phyloP scores from a whole-genome alignment of 139 green algal genomes.

The Asterochloris sp. region DNA sequence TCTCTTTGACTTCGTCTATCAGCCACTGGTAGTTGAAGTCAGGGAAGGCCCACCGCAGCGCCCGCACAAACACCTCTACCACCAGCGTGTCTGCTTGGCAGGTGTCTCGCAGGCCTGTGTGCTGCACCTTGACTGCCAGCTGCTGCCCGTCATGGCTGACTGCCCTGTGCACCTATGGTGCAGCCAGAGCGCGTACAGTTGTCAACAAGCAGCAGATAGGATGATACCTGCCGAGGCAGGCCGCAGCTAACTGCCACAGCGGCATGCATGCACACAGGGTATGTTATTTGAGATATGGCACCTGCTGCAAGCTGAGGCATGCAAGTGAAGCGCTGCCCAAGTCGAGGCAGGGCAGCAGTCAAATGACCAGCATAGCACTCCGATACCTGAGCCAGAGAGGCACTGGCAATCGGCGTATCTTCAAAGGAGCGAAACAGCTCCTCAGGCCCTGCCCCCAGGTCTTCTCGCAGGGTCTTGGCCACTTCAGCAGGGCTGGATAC shows the following conservation, averaged over 20 bases:
- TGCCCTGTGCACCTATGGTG: constrained; percentile 75
- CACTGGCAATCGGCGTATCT: constrained; percentile 62
- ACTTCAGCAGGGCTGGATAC: constrained; percentile 48
- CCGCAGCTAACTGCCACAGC: not conserved
- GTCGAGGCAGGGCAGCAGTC: not conserved
- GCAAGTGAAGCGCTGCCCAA: not conserved
- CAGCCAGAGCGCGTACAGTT: not conserved
- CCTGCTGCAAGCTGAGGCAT: not conserved
- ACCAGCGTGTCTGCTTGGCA: constrained; percentile 74
- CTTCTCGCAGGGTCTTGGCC: constrained; percentile 36
- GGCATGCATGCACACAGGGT: not conserved
- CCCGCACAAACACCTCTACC: constrained; percentile 69
- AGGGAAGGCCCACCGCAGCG: constrained; percentile 49
- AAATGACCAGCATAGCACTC: constrained; percentile 2
- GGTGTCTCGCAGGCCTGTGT: constrained; percentile 74
- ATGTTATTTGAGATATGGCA: not conserved
- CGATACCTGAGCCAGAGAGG: constrained; percentile 76
- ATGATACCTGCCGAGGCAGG: not conserved
- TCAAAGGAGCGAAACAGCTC: constrained; percentile 64
- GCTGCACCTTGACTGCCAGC: constrained; percentile 88
- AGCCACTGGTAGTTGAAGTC: constrained; percentile 80
- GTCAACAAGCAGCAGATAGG: not conserved
- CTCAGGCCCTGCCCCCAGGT: constrained; percentile 53
- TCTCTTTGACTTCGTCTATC: constrained; percentile 82
- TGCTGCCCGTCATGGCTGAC: constrained; percentile 53